These are phyloP conservation scores for Neohortaea acidophila DNA, from an alignment of 495 filamentous ascomycete genomes.

Conservation along the genomic window DNA sequence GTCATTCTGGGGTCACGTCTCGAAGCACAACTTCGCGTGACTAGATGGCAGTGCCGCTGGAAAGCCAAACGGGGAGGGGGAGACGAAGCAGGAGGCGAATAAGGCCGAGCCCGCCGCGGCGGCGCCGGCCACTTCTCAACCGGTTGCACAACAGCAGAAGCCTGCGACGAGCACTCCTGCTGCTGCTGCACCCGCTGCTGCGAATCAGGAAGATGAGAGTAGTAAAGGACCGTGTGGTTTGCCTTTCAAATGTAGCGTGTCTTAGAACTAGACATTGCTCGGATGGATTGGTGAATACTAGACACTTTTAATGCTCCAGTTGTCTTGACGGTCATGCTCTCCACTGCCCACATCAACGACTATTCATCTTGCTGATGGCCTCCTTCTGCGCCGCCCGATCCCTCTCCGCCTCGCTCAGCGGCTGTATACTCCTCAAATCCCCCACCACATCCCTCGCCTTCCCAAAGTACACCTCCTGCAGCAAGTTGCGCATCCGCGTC, in stretches of 20 bases:
- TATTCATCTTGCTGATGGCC: slow-evolving; percentile 66
- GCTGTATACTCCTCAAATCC: slow-evolving; percentile 77
- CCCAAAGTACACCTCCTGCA: slow-evolving; percentile 99
- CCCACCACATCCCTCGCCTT: slow-evolving; percentile 99
- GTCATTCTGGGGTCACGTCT: slow-evolving; percentile 65
- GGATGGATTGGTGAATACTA: no score
- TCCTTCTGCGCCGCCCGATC: slow-evolving; percentile 80
- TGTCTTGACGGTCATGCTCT: no score
- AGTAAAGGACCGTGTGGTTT: slow-evolving; percentile 52
- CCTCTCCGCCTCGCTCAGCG: slow-evolving; percentile 70
- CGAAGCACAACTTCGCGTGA: slow-evolving; percentile 61
- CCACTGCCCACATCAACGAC: no score
- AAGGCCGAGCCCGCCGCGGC: not conserved
- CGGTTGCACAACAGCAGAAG: slow-evolving; percentile 3
- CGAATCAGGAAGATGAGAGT: slow-evolving; percentile 18
- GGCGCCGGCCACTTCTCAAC: slow-evolving; percentile 1
- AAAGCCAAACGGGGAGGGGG: no score
- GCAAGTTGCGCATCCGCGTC: slow-evolving; percentile 94
- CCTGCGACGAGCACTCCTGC: slow-evolving; percentile 13
- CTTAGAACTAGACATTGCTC: no score
- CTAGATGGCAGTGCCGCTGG: slow-evolving; percentile 46
- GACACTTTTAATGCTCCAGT: no score
- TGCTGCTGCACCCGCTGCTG: no score
- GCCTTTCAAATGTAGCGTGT: slow-evolving; percentile 50
- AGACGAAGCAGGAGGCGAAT: slow-evolving; percentile 4